These are phyloP conservation scores for Aspergillus nomiae DNA, from an alignment of 2,329 filamentous ascomycete species.

Conservation along the genomic window DNA sequence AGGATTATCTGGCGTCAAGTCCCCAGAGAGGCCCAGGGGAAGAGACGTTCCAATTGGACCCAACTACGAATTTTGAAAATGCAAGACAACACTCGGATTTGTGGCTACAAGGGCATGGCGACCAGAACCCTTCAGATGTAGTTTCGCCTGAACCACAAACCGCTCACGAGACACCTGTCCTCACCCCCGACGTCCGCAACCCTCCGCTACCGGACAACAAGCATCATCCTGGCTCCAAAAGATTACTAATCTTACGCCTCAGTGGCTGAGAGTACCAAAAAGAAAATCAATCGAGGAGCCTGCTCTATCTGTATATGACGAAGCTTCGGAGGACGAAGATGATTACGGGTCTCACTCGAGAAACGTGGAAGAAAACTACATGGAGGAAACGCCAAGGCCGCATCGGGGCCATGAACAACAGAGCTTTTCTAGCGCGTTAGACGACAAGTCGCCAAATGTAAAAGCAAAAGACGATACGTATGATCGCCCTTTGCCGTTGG, in stretches of 20 bases:
- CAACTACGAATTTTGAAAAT: constrained; percentile 24
- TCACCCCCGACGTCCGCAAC: constrained; percentile 26
- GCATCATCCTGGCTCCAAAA: constrained; percentile 42
- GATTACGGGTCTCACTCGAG: constrained; percentile 16
- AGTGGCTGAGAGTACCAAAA: constrained; percentile 37
- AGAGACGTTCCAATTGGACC: constrained; percentile 26
- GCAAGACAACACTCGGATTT: constrained; percentile 17
- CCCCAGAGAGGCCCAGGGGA: constrained; percentile 25
- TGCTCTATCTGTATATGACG: constrained; percentile 12
- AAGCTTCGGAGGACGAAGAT: constrained; percentile 21
- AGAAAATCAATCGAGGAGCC: constrained; percentile 19
- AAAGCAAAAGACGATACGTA: constrained; percentile 12
- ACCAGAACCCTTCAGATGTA: constrained; percentile 16
- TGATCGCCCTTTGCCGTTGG: constrained; percentile 28
- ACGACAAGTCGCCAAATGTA: constrained; percentile 14
- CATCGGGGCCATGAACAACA: constrained; percentile 10
- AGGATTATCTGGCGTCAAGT: constrained; percentile 28
- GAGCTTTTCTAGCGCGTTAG: constrained; percentile 8
- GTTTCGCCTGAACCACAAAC: constrained; percentile 18
- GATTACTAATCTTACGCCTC: constrained; percentile 36
- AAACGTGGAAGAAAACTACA: constrained; percentile 7
- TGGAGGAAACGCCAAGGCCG: constrained; percentile 18
- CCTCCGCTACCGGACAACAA: constrained; percentile 19
- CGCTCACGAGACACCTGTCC: constrained; percentile 16
- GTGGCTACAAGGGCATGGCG: constrained; percentile 12